Evolutionary conservation across 2,329 filamentous ascomycete species (phyloP).

Genomic region (Verticillium isaacii): DNA sequence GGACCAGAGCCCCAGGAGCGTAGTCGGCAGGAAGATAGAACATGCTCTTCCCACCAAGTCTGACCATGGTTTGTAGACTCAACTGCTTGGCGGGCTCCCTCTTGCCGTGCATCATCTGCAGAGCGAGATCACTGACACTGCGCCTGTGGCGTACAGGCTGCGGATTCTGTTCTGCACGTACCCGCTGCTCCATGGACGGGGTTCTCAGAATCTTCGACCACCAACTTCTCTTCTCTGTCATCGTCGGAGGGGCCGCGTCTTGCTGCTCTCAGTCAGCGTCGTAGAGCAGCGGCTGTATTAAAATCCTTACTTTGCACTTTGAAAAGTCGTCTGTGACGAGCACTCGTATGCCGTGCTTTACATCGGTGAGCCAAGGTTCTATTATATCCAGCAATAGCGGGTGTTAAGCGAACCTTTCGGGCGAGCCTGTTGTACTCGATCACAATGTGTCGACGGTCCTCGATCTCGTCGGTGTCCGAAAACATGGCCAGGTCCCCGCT

Average conservation of each 20-base stretch:
- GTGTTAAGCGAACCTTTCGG: conserved; percentile 38
- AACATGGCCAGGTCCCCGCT: conserved; percentile 43
- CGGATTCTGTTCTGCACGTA: conserved; percentile 9
- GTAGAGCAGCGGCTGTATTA: neutral
- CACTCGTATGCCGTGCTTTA: conserved; percentile 47
- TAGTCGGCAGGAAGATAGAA: conserved; percentile 57
- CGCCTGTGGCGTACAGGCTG: conserved; percentile 25
- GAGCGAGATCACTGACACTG: conserved; percentile 52
- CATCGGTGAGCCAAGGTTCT: neutral
- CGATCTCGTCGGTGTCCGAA: conserved; percentile 44
- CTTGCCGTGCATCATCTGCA: conserved; percentile 35
- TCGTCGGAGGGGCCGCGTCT: neutral
- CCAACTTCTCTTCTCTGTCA: conserved; percentile 29
- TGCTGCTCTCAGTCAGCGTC: neutral
- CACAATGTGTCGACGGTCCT: conserved; percentile 43
- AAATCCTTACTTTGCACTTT: conserved; percentile 3
- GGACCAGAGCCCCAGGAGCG: conserved; percentile 48
- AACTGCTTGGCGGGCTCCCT: conserved; percentile 43
- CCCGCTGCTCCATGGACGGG: conserved; percentile 9
- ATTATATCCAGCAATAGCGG: neutral
- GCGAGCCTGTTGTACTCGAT: conserved; percentile 58
- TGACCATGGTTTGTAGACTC: conserved; percentile 54
- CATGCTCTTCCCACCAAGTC: conserved; percentile 57
- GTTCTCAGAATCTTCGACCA: conserved; percentile 30
- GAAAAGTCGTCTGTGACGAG: conserved; percentile 31